phyloP scores from a whole-genome alignment of 2,329 filamentous ascomycete species.

The Calonectria pseudoreteaudii region DNA sequence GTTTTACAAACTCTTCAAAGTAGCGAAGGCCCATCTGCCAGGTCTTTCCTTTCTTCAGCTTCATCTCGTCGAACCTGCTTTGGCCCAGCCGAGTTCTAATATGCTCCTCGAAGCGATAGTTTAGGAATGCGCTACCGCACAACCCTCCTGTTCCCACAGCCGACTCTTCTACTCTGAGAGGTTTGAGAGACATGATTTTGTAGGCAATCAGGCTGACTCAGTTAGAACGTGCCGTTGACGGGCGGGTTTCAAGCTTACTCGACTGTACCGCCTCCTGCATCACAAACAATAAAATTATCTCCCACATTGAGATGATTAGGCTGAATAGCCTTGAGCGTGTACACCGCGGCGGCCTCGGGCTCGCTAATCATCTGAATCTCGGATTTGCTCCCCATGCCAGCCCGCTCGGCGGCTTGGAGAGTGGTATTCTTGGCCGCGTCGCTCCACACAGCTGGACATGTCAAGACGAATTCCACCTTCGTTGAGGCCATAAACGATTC shows the following conservation, averaged over 20 bases:
- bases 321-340: slow-evolving; percentile 83
- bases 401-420: slow-evolving; percentile 79
- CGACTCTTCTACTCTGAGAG: slow-evolving; percentile 80
- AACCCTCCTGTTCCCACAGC: slow-evolving; percentile 83
- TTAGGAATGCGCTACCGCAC: slow-evolving; percentile 83
- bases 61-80: slow-evolving; percentile 79
- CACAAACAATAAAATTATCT: slow-evolving; percentile 73
- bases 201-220: slow-evolving; percentile 76
- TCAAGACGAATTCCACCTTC: slow-evolving; percentile 82
- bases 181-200: slow-evolving; percentile 79
- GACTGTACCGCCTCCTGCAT: slow-evolving; percentile 73
- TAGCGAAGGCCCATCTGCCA: slow-evolving; percentile 85
- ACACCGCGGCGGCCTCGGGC: slow-evolving; percentile 83
- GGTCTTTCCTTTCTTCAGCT: slow-evolving; percentile 80
- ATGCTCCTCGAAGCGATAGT: slow-evolving; percentile 85
- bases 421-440: slow-evolving; percentile 89
- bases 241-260: slow-evolving; percentile 62
- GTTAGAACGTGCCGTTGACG: slow-evolving; percentile 32
- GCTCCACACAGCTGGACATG: slow-evolving; percentile 86
- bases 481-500: slow-evolving; percentile 83
- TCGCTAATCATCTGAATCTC: slow-evolving; percentile 85
- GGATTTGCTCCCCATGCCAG: slow-evolving; percentile 78
- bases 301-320: slow-evolving; percentile 79
- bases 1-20: slow-evolving; percentile 87
- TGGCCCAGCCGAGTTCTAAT: slow-evolving; percentile 76